Percentiles rank a stretch among this genome's conserved stretches.
These are phyloP conservation scores for Lecanosticta acicola DNA, from an alignment of 2,329 filamentous ascomycete genomes.

Conservation along the genomic window DNA sequence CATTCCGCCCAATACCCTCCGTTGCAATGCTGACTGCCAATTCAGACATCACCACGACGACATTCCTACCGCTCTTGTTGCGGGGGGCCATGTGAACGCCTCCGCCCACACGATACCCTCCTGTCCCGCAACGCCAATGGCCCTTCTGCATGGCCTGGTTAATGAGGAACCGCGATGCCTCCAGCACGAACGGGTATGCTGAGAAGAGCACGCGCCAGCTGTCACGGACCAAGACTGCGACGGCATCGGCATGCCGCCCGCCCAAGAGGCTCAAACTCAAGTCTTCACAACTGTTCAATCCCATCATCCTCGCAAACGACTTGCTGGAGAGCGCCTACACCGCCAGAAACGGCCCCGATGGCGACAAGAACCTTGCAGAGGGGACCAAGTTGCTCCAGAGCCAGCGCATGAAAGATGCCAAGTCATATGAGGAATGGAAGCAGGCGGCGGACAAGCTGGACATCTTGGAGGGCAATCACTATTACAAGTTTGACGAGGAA, in stretches of 20 bases:
- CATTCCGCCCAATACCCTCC: no score
- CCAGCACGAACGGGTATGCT: background rate
- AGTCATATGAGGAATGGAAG: slow-evolving; percentile 12
- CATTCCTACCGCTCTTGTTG: background rate
- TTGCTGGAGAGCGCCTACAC: slow-evolving; percentile 9
- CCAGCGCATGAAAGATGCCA: slow-evolving; percentile 11
- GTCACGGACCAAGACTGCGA: background rate
- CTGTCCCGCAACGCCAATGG: background rate
- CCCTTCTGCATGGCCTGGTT: background rate
- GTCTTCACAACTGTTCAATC: slow-evolving; percentile 6
- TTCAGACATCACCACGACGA: background rate
- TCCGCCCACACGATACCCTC: background rate
- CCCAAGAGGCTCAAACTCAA: background rate
- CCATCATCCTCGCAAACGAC: slow-evolving; percentile 13
- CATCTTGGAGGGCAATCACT: slow-evolving; percentile 18
- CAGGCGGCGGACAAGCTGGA: slow-evolving; percentile 15
- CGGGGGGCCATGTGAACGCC: background rate
- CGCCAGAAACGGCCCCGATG: slow-evolving; percentile 6
- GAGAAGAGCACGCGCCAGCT: background rate
- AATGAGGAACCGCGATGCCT: background rate
- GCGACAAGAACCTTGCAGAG: slow-evolving; percentile 2
- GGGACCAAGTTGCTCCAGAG: slow-evolving; percentile 8
- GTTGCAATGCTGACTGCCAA: no score
- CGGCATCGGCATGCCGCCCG: slow-evolving; percentile 2
- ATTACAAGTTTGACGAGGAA: slow-evolving; percentile 19